phyloP scores from a whole-genome alignment of 371 early-diverging fungal genomes.

The Actinomortierella ambigua region DNA sequence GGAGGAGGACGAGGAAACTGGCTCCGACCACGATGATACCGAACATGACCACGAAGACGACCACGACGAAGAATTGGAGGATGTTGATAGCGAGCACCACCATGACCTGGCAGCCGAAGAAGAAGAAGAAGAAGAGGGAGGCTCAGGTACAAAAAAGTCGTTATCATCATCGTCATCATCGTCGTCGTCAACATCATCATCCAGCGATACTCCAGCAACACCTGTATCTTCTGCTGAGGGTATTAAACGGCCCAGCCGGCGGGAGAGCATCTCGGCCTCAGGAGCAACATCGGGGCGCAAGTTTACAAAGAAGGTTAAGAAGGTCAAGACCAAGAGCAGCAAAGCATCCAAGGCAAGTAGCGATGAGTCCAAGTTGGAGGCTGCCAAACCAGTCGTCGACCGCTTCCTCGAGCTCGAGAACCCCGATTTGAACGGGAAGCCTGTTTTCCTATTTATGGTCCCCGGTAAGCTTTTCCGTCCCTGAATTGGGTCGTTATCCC shows the following conservation, averaged over 20 bases:
- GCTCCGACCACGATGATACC: conserved; percentile 1
- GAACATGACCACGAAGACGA: neutral
- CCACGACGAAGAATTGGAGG: neutral
- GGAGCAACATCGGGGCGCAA: conserved; percentile 5
- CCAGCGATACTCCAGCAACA: too few relatives aligned
- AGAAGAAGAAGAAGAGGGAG: too few relatives aligned
- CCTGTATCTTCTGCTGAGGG: too few relatives aligned
- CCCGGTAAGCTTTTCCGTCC: conserved; percentile 15
- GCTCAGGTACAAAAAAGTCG: too few relatives aligned
- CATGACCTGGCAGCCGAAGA: too few relatives aligned
- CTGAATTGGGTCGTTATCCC: too few relatives aligned
- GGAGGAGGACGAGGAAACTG: conserved; percentile 1
- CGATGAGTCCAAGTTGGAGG: conserved; percentile 37
- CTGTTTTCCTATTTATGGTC: conserved; percentile 37
- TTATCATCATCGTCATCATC: neutral
- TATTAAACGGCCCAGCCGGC: too few relatives aligned
- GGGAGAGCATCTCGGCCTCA: too few relatives aligned
- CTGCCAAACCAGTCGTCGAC: conserved; percentile 40
- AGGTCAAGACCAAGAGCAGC: conserved; percentile 36
- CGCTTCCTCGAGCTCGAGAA: conserved; percentile 38
- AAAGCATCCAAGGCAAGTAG: conserved; percentile 32
- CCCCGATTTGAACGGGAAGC: conserved; percentile 41
- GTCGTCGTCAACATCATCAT: too few relatives aligned
- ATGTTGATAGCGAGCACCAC: conserved; percentile 4
- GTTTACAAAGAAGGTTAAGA: conserved; percentile 43